These are phyloP conservation scores for Cladobotryum protrusum DNA, from an alignment of 2,329 filamentous ascomycete species.

Conservation along the genomic window DNA sequence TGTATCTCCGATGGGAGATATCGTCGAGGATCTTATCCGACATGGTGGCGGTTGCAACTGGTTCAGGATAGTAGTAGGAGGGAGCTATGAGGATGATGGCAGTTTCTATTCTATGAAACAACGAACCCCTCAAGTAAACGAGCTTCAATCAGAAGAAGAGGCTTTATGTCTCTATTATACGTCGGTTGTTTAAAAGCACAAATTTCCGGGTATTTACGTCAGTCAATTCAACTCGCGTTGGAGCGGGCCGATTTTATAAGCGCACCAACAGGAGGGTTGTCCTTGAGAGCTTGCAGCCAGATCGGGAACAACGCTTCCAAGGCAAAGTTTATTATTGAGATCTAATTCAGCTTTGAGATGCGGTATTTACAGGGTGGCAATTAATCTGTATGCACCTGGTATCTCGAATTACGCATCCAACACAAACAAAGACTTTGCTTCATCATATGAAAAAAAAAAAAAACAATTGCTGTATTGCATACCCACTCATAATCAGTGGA, in stretches of 20 bases:
- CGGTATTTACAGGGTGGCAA: constrained; percentile 1
- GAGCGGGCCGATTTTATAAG: constrained; percentile 9
- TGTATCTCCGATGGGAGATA: constrained; percentile 92
- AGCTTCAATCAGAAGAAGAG: neutral
- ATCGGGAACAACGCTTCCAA: neutral
- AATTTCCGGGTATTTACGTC: constrained; percentile 9
- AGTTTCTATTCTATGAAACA: no score
- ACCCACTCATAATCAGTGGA: no score
- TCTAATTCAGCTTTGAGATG: neutral
- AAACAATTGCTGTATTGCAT: no score
- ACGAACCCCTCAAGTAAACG: no score
- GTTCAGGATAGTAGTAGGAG: neutral
- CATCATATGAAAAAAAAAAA: no score
- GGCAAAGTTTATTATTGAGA: neutral
- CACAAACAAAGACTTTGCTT: no score
- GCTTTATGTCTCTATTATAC: neutral
- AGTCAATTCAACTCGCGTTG: neutral
- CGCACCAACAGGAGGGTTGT: constrained; percentile 6
- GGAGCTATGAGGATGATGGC: neutral
- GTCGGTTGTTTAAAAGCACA: neutral
- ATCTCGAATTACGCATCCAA: neutral
- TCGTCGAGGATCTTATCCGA: constrained; percentile 78
- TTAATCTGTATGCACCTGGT: neutral
- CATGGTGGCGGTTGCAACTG: constrained; percentile 43
- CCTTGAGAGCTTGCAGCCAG: neutral